phyloP scores from a whole-genome alignment of 2,329 filamentous ascomycete species.

The Xylaria sp. region DNA sequence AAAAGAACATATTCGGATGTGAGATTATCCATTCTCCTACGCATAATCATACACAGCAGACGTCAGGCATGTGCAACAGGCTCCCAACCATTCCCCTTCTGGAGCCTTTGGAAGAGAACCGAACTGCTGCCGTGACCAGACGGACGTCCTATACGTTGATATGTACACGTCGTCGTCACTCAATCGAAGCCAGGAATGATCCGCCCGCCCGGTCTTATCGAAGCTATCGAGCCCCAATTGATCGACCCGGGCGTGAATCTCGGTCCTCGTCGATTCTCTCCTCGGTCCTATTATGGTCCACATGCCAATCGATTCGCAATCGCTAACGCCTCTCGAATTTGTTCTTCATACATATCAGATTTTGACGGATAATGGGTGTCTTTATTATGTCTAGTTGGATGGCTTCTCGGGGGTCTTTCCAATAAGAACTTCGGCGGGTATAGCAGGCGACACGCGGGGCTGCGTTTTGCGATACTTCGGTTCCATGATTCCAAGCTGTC shows the following conservation, averaged over 20 bases:
- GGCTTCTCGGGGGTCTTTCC: not conserved
- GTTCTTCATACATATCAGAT: no score
- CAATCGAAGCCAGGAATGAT: not conserved
- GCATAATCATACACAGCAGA: not conserved
- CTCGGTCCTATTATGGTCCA: no score
- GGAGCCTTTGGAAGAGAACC: not conserved
- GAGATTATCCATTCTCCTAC: not conserved
- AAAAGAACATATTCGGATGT: not conserved
- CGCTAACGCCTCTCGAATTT: no score
- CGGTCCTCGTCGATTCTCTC: no score
- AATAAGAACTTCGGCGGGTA: slow-evolving; percentile 21
- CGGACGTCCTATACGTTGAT: not conserved
- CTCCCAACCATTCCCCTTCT: not conserved
- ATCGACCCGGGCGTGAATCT: no score
- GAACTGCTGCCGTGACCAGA: not conserved
- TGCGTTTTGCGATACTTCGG: slow-evolving; percentile 34
- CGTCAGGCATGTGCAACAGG: not conserved
- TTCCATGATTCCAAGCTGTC: slow-evolving; percentile 34
- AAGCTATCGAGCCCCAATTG: no score
- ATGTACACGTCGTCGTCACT: not conserved
- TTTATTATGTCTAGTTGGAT: not conserved
- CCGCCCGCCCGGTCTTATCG: no score
- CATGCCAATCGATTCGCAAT: no score
- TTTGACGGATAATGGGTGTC: no score
- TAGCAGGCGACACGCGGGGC: slow-evolving; percentile 25